Base-by-base conservation (phyloP, 2,329 filamentous ascomycete genomes). In the Botrytis medusae region DNA sequence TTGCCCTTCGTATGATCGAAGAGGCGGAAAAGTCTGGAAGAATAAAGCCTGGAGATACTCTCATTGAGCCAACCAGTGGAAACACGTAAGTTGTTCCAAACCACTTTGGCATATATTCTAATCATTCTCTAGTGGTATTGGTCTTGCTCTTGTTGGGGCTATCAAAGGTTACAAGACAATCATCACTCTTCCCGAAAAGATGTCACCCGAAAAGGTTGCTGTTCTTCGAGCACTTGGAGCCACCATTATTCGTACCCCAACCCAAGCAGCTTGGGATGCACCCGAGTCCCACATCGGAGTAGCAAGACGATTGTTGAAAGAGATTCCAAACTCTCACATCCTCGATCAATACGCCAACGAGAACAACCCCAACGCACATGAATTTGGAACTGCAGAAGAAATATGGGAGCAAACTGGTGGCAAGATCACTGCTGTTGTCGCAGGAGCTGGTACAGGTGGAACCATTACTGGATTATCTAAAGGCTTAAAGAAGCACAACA, bases 121-220 rank as follows among this genome's bases (percentile, higher is more conserved):
- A 71, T 16, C 6, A 16, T n/a, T 59, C 10, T 46, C 51, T 67
- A 89, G 84, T 75, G 96, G 96, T 77, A 99, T 99, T 77, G 96
- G 96, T 34, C 87, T 99, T 59, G 96, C 96, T 42, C 90, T 99
- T 48, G 95, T 98, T 29, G 95, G 90, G 73, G 96, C 96, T 25
- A 93, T 99, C 80, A 98, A 98, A 86, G 95, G 95, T 77, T 99
- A 98, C 87, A 95, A 95, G 84, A 97, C 95, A 59, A 98, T 99
- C 84, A 99, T 99, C 83, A 99, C 96, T 18, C 89, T 99, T 63
- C 96, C 96, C 69, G 96, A 99, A 85, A 99, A 99, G 87, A 99
- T 99, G 96, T 98, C 94, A 1, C 93, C 94, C 65, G 96, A 99
- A 84, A 99, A 99, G 84, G 96, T 99, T 57, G 92, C 95, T 2